Conservation (phyloP, 2,329 filamentous ascomycete genomes). For the Pestalotiopsis sp. region DNA sequence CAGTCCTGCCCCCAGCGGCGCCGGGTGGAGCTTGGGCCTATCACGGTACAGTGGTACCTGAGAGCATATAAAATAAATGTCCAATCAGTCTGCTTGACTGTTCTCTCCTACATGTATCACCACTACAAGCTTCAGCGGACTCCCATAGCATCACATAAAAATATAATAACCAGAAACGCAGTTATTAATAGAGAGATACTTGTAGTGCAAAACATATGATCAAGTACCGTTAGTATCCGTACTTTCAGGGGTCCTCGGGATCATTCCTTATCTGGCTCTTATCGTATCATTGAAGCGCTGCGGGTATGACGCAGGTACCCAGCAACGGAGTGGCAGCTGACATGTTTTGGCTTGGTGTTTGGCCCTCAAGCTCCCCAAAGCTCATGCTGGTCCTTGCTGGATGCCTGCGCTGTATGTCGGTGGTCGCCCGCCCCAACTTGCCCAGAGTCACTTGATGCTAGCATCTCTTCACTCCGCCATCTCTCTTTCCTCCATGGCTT, state of each 20-base stretch:
- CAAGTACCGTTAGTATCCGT: background rate
- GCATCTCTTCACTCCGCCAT: background rate
- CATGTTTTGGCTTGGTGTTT: background rate
- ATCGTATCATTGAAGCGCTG: slow-evolving; percentile 8
- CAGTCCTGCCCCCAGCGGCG: background rate
- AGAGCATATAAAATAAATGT: background rate
- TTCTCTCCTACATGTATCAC: no score
- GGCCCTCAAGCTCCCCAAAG: slow-evolving; percentile 5
- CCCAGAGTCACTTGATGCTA: background rate
- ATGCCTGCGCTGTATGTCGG: background rate
- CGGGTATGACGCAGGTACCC: slow-evolving; percentile 16
- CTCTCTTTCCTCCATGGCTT: background rate
- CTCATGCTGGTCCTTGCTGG: background rate
- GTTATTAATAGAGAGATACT: no score
- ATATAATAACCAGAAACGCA: no score
- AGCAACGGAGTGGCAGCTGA: slow-evolving; percentile 8
- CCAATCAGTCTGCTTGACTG: no score
- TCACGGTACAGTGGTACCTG: background rate
- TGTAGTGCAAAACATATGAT: background rate
- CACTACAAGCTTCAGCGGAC: no score
- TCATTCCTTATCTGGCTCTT: slow-evolving; percentile 8
- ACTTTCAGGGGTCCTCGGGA: background rate
- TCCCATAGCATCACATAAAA: no score
- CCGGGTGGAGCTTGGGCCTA: background rate
- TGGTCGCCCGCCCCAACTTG: background rate